Percentiles rank a stretch among this genome's conserved stretches.
Conservation (phyloP, 495 filamentous ascomycete genomes). For the Amphirosellinia nigrospora region DNA sequence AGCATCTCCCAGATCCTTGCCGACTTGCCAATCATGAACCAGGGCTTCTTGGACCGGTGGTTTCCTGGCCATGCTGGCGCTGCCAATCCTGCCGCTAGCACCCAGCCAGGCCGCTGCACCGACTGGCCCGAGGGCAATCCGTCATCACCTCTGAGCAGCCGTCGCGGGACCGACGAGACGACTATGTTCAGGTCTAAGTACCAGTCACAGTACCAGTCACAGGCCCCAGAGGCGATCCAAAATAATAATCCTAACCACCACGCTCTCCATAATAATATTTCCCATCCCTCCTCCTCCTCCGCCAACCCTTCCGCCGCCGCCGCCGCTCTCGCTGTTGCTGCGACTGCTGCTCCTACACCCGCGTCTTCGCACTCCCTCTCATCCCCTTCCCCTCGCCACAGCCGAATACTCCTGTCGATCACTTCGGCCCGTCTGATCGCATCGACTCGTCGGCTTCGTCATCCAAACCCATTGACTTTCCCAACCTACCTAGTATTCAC, state of each 20-base stretch:
- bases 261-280: slow-evolving; percentile 36
- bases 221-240: slow-evolving; percentile 19
- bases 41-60: slow-evolving; percentile 39
- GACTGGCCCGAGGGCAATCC: slow-evolving; percentile 19
- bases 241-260: slow-evolving; percentile 33
- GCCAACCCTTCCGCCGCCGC: slow-evolving; percentile 22
- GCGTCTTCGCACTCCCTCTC: slow-evolving; percentile 43
- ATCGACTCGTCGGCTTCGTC: slow-evolving; percentile 31
- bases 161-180: slow-evolving; percentile 28
- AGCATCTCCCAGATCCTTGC: slow-evolving; percentile 24
- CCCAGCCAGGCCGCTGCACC: slow-evolving; percentile 26
- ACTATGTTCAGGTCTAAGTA: slow-evolving; percentile 20
- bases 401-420: slow-evolving; percentile 50
- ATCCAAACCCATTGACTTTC: slow-evolving; percentile 44
- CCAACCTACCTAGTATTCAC: slow-evolving; percentile 29
- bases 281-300: slow-evolving; percentile 26
- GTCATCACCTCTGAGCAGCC: slow-evolving; percentile 25
- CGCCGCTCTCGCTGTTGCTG: slow-evolving; percentile 30
- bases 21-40: slow-evolving; percentile 39
- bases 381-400: slow-evolving; percentile 46
- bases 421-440: slow-evolving; percentile 40
- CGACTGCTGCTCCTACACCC: slow-evolving; percentile 38
- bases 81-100: slow-evolving; percentile 24
- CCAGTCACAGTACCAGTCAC: slow-evolving; percentile 12
- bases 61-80: slow-evolving; percentile 33